phyloP scores from a whole-genome alignment of 192 early-diverging fungal species.

The Backusella parvicylindrica region DNA sequence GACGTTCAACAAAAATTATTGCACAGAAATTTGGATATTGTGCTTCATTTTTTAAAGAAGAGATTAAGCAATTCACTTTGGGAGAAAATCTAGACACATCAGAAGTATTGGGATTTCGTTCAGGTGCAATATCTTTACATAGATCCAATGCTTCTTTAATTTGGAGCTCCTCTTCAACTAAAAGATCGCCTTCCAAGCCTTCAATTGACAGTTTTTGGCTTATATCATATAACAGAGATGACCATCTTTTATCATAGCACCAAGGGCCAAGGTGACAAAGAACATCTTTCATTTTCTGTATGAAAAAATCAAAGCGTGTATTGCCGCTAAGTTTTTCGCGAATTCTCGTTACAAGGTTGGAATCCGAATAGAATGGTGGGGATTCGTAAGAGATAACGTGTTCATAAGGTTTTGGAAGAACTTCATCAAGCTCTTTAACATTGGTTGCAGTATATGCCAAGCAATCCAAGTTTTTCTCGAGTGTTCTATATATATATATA shows the following conservation, averaged over 20 bases:
- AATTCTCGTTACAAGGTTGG: slow-evolving; percentile 37
- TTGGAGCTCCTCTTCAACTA: background rate
- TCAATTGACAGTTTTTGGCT: background rate
- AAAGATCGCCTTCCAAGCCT: background rate
- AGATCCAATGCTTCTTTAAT: background rate
- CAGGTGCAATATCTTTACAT: background rate
- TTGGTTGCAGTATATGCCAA: slow-evolving; percentile 52
- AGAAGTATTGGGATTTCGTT: slow-evolving; percentile 21
- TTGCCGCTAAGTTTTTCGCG: slow-evolving; percentile 24
- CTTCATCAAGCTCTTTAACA: slow-evolving; percentile 14
- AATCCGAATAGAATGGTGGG: slow-evolving; percentile 39
- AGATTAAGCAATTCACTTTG: slow-evolving; percentile 71
- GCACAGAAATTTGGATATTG: slow-evolving; percentile 61
- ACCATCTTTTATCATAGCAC: slow-evolving; percentile 71
- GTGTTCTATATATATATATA: slow-evolving; percentile 22
- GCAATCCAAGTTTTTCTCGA: slow-evolving; percentile 54
- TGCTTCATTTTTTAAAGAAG: slow-evolving; percentile 33
- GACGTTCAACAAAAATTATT: slow-evolving; percentile 79
- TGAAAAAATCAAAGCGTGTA: slow-evolving; percentile 34
- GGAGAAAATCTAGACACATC: slow-evolving; percentile 46
- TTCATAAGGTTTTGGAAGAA: slow-evolving; percentile 41
- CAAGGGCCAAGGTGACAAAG: slow-evolving; percentile 68
- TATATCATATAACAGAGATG: slow-evolving; percentile 33
- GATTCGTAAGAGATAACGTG: slow-evolving; percentile 42
- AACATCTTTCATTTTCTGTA: slow-evolving; percentile 34